Conservation (phyloP, 2,329 filamentous ascomycete genomes). For the Pseudocercospora fijiensis region DNA sequence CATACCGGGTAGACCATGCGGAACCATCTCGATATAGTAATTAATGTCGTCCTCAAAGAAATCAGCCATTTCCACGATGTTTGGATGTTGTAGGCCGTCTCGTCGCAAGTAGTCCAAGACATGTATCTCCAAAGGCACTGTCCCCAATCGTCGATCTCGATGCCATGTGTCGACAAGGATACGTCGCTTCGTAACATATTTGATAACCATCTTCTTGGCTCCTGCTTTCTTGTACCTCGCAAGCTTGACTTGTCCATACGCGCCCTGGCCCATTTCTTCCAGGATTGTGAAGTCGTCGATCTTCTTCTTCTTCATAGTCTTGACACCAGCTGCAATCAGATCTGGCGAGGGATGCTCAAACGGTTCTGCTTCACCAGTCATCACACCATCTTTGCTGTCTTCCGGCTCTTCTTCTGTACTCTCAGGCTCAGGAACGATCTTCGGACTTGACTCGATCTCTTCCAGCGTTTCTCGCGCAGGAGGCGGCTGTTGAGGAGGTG, state of each 20-base stretch:
- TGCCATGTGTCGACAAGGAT: constrained; percentile 99
- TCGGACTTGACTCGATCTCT: constrained; percentile 32
- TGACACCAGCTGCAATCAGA: constrained; percentile 34
- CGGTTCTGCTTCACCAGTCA: constrained; percentile 32
- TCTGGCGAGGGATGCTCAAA: constrained; percentile 43
- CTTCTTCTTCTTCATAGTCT: constrained; percentile 63
- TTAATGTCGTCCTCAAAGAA: constrained; percentile 79
- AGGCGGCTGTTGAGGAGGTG: constrained; percentile 70
- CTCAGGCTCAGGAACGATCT: constrained; percentile 36
- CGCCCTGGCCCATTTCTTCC: constrained; percentile 97
- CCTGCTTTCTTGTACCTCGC: constrained; percentile 74
- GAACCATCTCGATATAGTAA: constrained; percentile 98
- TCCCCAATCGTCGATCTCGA: constrained; percentile 84
- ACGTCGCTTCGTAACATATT: constrained; percentile 94
- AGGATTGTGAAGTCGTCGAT: constrained; percentile 90
- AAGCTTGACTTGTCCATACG: constrained; percentile 96
- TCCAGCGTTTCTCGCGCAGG: constrained; percentile 26
- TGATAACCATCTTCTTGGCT: constrained; percentile 83
- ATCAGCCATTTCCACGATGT: constrained; percentile 68
- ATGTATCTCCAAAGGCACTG: constrained; percentile 94
- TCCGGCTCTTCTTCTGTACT: constrained; percentile 17
- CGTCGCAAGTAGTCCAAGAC: constrained; percentile 88
- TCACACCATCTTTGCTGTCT: constrained; percentile 28
- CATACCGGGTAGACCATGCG: constrained; percentile 94
- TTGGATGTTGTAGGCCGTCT: constrained; percentile 63